These are phyloP conservation scores for Botrytis fabae DNA, from an alignment of 2,329 filamentous ascomycete species.

Conservation along the genomic window DNA sequence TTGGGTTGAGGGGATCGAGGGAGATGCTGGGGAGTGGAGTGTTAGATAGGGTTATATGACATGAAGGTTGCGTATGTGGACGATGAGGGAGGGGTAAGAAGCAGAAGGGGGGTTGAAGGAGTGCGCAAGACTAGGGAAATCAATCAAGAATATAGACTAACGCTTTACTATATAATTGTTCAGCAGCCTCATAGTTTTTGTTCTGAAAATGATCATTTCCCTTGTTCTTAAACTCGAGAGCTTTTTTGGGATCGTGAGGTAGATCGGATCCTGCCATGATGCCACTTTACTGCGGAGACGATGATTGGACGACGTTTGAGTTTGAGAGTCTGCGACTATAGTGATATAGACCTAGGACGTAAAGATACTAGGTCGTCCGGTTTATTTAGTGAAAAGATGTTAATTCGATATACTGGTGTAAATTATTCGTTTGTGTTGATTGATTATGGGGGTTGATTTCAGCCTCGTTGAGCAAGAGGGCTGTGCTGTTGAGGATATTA, in stretches of 20 bases:
- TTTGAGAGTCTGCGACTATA: not conserved
- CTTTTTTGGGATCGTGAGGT: slow-evolving; percentile 28
- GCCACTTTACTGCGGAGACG: not conserved
- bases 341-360: not conserved
- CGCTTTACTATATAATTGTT: slow-evolving; percentile 72
- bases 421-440: not conserved
- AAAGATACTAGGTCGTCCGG: too few species aligned
- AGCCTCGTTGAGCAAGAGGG: not conserved
- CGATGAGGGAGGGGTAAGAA: not conserved
- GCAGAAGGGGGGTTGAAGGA: not conserved
- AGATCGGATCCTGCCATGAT: slow-evolving; percentile 34
- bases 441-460: not conserved
- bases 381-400: not conserved
- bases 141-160: slow-evolving; percentile 43
- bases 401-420: not conserved
- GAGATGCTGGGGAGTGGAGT: slow-evolving; percentile 59
- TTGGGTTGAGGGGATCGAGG: slow-evolving; percentile 72
- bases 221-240: slow-evolving; percentile 38
- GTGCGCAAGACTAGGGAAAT: slow-evolving; percentile 8
- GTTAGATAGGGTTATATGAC: slow-evolving; percentile 11
- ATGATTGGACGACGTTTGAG: not conserved
- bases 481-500: not conserved
- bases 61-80: not conserved
- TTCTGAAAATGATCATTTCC: slow-evolving; percentile 57
- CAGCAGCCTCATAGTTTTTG: slow-evolving; percentile 65